phyloP scores from a whole-genome alignment of 2,329 filamentous ascomycete genomes.

The Aphanoascus verrucosus region DNA sequence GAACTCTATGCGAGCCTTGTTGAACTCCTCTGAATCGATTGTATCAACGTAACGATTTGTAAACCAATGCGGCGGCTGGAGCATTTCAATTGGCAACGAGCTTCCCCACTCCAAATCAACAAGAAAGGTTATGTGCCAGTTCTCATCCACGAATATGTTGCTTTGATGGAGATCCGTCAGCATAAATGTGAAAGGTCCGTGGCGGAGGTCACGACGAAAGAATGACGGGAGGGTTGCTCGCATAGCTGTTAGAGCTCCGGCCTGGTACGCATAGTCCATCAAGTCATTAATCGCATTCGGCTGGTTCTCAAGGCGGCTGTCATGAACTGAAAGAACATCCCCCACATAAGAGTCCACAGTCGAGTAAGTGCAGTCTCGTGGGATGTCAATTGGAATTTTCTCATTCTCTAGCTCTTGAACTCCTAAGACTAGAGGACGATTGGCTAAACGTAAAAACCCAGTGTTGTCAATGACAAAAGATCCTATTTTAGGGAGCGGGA shows the following conservation, averaged over 20 bases:
- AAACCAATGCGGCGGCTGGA: slow-evolving; percentile 25
- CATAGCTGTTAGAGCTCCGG: slow-evolving; percentile 23
- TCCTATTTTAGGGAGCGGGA: slow-evolving; percentile 25
- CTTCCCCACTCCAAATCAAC: slow-evolving; percentile 29
- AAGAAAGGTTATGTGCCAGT: slow-evolving; percentile 27
- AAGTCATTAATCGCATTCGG: slow-evolving; percentile 18
- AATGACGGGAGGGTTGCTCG: slow-evolving; percentile 20
- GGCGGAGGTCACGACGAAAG: background rate
- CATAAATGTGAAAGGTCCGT: slow-evolving; percentile 25
- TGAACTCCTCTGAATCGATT: slow-evolving; percentile 16
- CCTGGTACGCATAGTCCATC: background rate
- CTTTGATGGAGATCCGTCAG: slow-evolving; percentile 26
- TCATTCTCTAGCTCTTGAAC: slow-evolving; percentile 22
- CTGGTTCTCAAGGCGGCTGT: slow-evolving; percentile 22
- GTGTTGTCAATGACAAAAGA: slow-evolving; percentile 25
- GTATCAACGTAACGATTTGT: slow-evolving; percentile 16
- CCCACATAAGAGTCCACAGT: slow-evolving; percentile 21
- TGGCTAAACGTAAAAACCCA: slow-evolving; percentile 19
- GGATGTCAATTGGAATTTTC: slow-evolving; percentile 21
- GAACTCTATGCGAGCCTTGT: slow-evolving; percentile 16
- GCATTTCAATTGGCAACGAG: slow-evolving; percentile 24
- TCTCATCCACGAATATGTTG: slow-evolving; percentile 28
- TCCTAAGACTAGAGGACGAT: slow-evolving; percentile 21
- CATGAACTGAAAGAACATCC: slow-evolving; percentile 22
- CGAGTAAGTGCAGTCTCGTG: slow-evolving; percentile 20